These are phyloP conservation scores for Erythrophleum ivorense DNA, from an alignment of 331 rosid genomes.

Conservation along the genomic window DNA sequence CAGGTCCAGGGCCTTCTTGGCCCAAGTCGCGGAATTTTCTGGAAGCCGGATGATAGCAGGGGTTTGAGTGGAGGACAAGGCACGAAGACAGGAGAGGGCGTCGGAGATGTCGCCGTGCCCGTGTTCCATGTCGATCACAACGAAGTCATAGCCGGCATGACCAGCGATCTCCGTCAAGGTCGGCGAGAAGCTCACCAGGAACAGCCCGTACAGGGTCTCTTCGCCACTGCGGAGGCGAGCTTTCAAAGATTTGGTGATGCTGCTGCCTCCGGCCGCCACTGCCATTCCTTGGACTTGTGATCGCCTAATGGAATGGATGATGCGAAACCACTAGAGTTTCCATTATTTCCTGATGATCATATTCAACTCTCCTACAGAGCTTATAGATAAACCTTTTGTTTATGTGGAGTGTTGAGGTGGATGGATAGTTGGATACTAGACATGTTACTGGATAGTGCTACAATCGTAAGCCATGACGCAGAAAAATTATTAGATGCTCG, in stretches of 20 bases:
- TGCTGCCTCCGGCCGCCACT: neutral
- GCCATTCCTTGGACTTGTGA: neutral
- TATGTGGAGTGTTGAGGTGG: no score
- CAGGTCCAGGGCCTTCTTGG: conserved; percentile 43
- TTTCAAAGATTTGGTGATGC: conserved; percentile 43
- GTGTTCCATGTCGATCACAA: conserved; percentile 64
- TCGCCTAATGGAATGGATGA: neutral
- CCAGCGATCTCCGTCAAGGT: conserved; percentile 63
- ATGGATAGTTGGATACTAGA: no score
- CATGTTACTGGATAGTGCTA: no score
- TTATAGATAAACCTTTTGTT: no score
- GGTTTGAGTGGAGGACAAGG: conserved; percentile 53
- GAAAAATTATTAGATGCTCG: no score
- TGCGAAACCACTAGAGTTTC: neutral
- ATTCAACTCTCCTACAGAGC: neutral
- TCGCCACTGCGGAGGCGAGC: conserved; percentile 55
- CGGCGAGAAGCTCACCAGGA: conserved; percentile 60
- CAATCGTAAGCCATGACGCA: no score
- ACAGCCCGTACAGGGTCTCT: conserved; percentile 60
- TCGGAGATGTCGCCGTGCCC: conserved; percentile 60
- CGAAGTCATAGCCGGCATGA: conserved; percentile 62
- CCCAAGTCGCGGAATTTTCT: conserved; percentile 58
- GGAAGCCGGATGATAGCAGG: conserved; percentile 62
- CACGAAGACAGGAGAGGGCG: conserved; percentile 58
- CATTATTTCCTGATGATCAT: neutral